These are phyloP conservation scores for Fusarium domesticum DNA, from an alignment of 2,329 filamentous ascomycete species.

Conservation along the genomic window DNA sequence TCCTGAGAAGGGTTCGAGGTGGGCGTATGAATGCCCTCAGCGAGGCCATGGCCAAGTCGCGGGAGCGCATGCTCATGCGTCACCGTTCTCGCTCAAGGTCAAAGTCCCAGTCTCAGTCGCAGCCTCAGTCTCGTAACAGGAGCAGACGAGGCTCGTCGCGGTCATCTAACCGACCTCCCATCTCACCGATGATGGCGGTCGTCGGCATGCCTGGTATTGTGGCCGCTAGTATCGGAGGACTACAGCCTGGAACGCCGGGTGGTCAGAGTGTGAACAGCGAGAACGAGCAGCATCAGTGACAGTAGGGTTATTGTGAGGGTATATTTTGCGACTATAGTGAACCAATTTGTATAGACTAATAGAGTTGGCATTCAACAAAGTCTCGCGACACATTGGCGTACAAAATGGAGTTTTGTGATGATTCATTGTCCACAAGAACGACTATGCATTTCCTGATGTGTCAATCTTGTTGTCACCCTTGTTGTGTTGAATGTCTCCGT, in stretches of 20 bases:
- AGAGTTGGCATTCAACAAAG: neutral
- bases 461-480: no score
- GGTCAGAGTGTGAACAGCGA: conserved; percentile 6
- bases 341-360: neutral
- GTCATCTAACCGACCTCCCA: conserved; percentile 19
- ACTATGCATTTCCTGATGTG: no score
- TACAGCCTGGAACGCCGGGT: conserved; percentile 9
- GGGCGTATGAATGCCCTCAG: conserved; percentile 19
- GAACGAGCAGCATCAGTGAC: conserved; percentile 1
- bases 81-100: conserved; percentile 21
- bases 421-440: no score
- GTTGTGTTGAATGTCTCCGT: no score
- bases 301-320: neutral
- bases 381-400: neutral
- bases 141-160: conserved; percentile 18
- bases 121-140: conserved; percentile 12
- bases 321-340: neutral
- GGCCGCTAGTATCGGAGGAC: conserved; percentile 17
- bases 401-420: neutral
- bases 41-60: conserved; percentile 16
- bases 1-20: conserved; percentile 16
- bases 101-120: conserved; percentile 10
- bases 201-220: conserved; percentile 23
- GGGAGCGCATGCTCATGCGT: conserved; percentile 15
- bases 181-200: conserved; percentile 22